phyloP scores from a whole-genome alignment of 306 rosid species.

The Lathyrus oleraceus region DNA sequence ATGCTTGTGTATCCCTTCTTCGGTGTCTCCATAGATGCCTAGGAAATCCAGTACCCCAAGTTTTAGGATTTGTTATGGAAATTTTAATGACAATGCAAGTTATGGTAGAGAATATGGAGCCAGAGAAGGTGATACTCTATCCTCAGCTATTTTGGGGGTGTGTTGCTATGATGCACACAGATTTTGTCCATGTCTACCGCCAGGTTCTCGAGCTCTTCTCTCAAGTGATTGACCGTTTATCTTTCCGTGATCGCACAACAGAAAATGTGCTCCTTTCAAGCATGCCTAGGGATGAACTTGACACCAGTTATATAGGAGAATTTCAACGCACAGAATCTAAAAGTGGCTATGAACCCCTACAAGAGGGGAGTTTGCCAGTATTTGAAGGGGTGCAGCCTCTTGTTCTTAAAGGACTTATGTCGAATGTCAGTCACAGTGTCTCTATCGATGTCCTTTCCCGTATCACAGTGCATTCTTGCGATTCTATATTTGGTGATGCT shows the following conservation, averaged over 20 bases:
- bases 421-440: conserved; percentile 85
- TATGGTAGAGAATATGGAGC: conserved; percentile 99
- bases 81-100: conserved; percentile 94
- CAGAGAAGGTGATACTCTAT: conserved; percentile 97
- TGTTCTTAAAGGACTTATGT: conserved; percentile 95
- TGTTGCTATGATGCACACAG: conserved; percentile 99
- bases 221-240: conserved; percentile 88
- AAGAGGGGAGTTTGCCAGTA: conserved; percentile 77
- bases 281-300: conserved; percentile 95
- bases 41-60: conserved; percentile 94
- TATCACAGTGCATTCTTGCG: conserved; percentile 92
- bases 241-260: conserved; percentile 90
- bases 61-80: conserved; percentile 95
- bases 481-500: conserved; percentile 90
- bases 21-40: conserved; percentile 97
- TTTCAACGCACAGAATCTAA: conserved; percentile 85
- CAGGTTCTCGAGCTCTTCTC: conserved; percentile 99
- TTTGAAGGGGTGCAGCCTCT: conserved; percentile 99
- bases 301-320: conserved; percentile 60
- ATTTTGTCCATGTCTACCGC: conserved; percentile 96
- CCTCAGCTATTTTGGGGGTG: conserved; percentile 99
- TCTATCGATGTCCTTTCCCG: conserved; percentile 92
- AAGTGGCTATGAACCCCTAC: conserved; percentile 70
- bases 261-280: conserved; percentile 99
- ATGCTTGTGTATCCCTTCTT: conserved; percentile 90